These are phyloP conservation scores for Fusarium lateritium DNA, from an alignment of 2,329 filamentous ascomycete genomes.

Conservation along the genomic window DNA sequence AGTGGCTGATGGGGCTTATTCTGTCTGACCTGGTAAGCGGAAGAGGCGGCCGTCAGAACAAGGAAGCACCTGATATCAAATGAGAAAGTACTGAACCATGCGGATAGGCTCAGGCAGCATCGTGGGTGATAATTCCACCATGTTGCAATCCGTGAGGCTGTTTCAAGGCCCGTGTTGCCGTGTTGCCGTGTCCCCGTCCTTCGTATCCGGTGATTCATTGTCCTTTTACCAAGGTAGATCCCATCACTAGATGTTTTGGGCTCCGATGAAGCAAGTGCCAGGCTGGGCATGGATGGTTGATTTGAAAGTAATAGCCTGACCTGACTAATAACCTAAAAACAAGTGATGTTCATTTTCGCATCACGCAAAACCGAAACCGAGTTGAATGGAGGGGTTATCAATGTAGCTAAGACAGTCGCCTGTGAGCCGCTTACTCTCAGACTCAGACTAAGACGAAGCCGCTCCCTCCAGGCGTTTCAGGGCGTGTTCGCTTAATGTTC, in stretches of 20 bases:
- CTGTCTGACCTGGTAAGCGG: conserved; percentile 15
- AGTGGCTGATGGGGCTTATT: conserved; percentile 17
- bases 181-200: conserved; percentile 2
- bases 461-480: conserved; percentile 27
- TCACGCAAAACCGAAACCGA: conserved; percentile 12
- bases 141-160: conserved; percentile 19
- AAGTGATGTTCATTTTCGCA: conserved; percentile 14
- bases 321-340: conserved; percentile 4
- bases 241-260: conserved; percentile 10
- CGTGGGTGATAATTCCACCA: neutral
- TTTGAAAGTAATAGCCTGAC: neutral
- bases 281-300: neutral
- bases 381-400: neutral
- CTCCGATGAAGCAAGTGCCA: conserved; percentile 12
- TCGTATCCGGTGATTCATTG: neutral
- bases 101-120: conserved; percentile 10
- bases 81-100: conserved; percentile 9
- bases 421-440: conserved; percentile 13
- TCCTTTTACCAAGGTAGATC: conserved; percentile 9
- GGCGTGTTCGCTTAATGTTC: conserved; percentile 39
- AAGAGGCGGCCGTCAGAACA: conserved; percentile 11
- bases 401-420: conserved; percentile 11
- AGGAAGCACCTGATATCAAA: conserved; percentile 15
- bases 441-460: no score
- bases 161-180: conserved; percentile 17